phyloP scores from a whole-genome alignment of 139 green algal genomes.

The Nannochloris sp. region DNA sequence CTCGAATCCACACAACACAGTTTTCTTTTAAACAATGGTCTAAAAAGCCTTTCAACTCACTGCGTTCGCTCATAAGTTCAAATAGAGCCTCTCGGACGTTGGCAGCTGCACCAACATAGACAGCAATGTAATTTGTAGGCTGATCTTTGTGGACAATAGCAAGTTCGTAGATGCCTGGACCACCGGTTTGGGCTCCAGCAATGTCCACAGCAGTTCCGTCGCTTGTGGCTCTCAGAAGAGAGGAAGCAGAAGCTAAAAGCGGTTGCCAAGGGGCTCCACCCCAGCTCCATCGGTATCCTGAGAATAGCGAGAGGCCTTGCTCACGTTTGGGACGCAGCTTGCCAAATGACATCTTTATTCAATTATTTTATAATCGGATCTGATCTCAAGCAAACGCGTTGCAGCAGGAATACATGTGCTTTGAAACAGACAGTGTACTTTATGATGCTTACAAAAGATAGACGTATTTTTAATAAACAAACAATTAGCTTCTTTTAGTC shows the following conservation, averaged over 20 bases:
- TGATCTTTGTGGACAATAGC: slow-evolving; percentile 1
- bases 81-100: not conserved
- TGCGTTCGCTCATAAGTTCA: not conserved
- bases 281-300: not conserved
- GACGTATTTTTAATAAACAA: too few relatives aligned
- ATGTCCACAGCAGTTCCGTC: not conserved
- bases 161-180: slow-evolving; percentile 8
- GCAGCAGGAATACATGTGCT: too few relatives aligned
- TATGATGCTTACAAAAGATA: too few relatives aligned
- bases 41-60: not conserved
- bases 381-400: too few relatives aligned
- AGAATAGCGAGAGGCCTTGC: not conserved
- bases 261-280: not conserved
- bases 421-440: too few relatives aligned
- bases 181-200: not conserved
- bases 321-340: not conserved
- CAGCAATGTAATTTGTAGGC: not conserved
- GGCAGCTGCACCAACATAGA: not conserved
- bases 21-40: slow-evolving; percentile 1
- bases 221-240: not conserved
- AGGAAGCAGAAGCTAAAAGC: not conserved
- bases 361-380: too few relatives aligned
- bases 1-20: not conserved
- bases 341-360: too few relatives aligned
- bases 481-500: too few relatives aligned